Evolutionary conservation across 805 yeast species (phyloP).

Genomic region (Myxozyma lipomycoides): DNA sequence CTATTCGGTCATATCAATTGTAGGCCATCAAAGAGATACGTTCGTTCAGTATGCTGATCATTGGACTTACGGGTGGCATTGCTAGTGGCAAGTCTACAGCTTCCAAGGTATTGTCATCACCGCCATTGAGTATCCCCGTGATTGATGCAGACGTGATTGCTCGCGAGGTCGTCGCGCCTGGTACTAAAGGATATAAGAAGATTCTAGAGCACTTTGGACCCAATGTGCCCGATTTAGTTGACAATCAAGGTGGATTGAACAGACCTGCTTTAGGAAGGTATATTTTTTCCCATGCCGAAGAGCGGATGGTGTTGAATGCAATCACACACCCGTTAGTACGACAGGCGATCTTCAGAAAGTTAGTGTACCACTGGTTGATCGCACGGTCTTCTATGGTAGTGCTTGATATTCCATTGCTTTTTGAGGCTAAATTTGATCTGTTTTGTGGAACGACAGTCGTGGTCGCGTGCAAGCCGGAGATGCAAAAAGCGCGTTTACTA

Average conservation of each 20-base stretch:
- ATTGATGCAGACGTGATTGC: conserved; percentile 93
- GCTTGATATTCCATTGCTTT: conserved; percentile 85
- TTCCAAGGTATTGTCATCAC: conserved; percentile 47
- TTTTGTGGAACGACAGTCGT: conserved; percentile 70
- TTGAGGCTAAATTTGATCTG: conserved; percentile 68
- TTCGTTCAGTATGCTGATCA: conserved; percentile 89
- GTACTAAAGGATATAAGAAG: conserved; percentile 60
- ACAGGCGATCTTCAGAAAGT: conserved; percentile 55
- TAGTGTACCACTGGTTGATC: conserved; percentile 53
- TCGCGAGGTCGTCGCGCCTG: conserved; percentile 78
- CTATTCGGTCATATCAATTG: too few species aligned
- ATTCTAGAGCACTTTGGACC: conserved; percentile 59
- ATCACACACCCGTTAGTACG: conserved; percentile 88
- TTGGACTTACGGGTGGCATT: conserved; percentile 97
- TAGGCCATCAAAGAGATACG: too few species aligned
- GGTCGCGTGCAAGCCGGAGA: conserved; percentile 55
- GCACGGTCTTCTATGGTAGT: conserved; percentile 57
- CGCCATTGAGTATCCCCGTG: conserved; percentile 48
- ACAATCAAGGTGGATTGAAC: conserved; percentile 49
- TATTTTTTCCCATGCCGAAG: conserved; percentile 61
- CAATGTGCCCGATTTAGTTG: conserved; percentile 47
- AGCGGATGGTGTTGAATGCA: conserved; percentile 57
- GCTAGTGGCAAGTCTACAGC: conserved; percentile 97
- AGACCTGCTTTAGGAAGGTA: conserved; percentile 70
- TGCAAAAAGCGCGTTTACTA: conserved; percentile 61